Evolutionary conservation across 352 stramenopile genomes (phyloP).

Genomic region (Peronospora belbahrii): DNA sequence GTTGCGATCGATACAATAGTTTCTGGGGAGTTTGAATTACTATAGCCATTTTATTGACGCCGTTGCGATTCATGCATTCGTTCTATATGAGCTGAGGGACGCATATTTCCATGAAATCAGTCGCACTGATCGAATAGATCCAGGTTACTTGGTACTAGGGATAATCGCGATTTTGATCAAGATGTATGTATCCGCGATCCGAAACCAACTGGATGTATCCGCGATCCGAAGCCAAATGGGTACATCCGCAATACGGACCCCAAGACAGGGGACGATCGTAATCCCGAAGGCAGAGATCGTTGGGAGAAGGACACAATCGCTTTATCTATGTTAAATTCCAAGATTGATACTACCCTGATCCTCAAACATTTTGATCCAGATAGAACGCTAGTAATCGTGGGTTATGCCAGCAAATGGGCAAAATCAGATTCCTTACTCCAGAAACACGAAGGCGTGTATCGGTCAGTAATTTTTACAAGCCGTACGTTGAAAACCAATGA

Average conservation of each 20-base stretch:
- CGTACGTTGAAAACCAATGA: neutral
- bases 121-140: neutral
- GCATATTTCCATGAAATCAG: neutral
- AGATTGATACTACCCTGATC: too few species aligned
- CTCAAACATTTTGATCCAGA: neutral
- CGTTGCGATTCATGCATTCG: neutral
- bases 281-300: too few species aligned
- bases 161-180: too few species aligned
- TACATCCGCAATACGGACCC: too few species aligned
- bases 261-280: too few species aligned
- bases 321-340: too few species aligned
- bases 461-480: neutral
- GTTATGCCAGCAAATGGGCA: conserved; percentile 1
- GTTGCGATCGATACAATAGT: neutral
- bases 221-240: too few species aligned
- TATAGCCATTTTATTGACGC: neutral
- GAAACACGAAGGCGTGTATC: conserved; percentile 1
- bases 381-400: neutral
- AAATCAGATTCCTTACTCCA: neutral
- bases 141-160: too few species aligned
- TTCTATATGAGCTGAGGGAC: neutral
- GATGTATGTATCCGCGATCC: too few species aligned
- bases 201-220: too few species aligned
- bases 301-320: too few species aligned
- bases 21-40: neutral